phyloP scores from a whole-genome alignment of 1,139 yeast species.

The Candida tropicalis region DNA sequence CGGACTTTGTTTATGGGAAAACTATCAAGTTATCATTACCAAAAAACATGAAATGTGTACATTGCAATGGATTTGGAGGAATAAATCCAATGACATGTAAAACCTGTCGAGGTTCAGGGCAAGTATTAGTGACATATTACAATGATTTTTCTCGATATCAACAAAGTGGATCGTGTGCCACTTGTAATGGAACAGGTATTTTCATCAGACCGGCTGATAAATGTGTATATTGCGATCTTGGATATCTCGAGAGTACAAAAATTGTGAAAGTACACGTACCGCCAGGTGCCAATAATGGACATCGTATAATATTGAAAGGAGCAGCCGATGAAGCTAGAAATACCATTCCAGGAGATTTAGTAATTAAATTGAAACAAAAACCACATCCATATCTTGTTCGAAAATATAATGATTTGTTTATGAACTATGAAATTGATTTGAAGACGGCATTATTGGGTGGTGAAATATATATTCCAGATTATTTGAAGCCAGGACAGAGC shows the following conservation, averaged over 20 bases:
- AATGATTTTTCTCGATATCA: conserved; percentile 38
- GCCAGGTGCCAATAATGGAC: conserved; percentile 57
- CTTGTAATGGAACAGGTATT: conserved; percentile 41
- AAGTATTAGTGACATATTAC: conserved; percentile 31
- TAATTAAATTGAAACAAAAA: conserved; percentile 44
- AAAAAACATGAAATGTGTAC: conserved; percentile 34
- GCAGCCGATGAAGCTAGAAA: conserved; percentile 67
- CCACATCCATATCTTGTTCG: conserved; percentile 49
- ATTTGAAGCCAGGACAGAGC: conserved; percentile 43
- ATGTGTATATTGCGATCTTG: conserved; percentile 36
- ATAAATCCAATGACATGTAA: conserved; percentile 35
- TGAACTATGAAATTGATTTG: conserved; percentile 50
- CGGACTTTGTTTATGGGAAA: conserved; percentile 43
- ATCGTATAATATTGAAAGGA: conserved; percentile 51
- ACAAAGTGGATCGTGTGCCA: conserved; percentile 36
- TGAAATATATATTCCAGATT: conserved; percentile 41
- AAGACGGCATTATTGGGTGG: conserved; percentile 62
- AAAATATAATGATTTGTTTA: conserved; percentile 48
- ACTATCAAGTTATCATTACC: conserved; percentile 44
- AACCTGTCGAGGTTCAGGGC: conserved; percentile 43
- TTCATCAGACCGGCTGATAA: conserved; percentile 24
- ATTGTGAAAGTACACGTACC: conserved; percentile 52
- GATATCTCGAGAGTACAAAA: conserved; percentile 47
- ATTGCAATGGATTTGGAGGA: conserved; percentile 44
- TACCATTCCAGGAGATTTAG: conserved; percentile 66